These are phyloP conservation scores for Scheffersomyces cryptocercus DNA, from an alignment of 1,139 yeast genomes.

Conservation along the genomic window DNA sequence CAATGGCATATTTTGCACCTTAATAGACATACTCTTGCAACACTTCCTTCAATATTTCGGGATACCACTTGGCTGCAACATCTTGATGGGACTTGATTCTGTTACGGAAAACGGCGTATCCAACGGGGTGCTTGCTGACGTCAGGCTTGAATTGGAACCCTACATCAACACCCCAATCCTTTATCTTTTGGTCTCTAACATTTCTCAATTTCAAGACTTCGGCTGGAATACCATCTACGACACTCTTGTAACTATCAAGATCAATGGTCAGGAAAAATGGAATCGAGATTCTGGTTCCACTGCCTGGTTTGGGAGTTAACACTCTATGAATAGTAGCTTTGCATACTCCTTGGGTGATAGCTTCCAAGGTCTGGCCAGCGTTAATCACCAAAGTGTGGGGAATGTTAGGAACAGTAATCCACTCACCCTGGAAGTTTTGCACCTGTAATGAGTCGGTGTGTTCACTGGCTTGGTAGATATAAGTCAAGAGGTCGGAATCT, in stretches of 20 bases:
- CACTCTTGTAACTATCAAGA: slow-evolving; percentile 42
- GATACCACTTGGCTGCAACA: slow-evolving; percentile 66
- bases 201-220: slow-evolving; percentile 33
- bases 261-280: slow-evolving; percentile 59
- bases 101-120: slow-evolving; percentile 62
- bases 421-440: slow-evolving; percentile 60
- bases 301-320: slow-evolving; percentile 51
- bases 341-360: slow-evolving; percentile 54
- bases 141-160: slow-evolving; percentile 55
- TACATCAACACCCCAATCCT: slow-evolving; percentile 43
- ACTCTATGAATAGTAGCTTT: slow-evolving; percentile 72
- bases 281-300: slow-evolving; percentile 53
- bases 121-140: slow-evolving; percentile 47
- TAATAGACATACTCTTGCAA: slow-evolving; percentile 12
- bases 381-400: slow-evolving; percentile 50
- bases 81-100: slow-evolving; percentile 68
- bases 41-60: slow-evolving; percentile 44
- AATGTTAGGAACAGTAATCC: slow-evolving; percentile 55
- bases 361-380: slow-evolving; percentile 57
- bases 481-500: slow-evolving; percentile 65
- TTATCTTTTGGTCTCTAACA: slow-evolving; percentile 38
- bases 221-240: slow-evolving; percentile 30
- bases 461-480: slow-evolving; percentile 58
- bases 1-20: background rate
- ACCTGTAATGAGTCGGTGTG: slow-evolving; percentile 57